phyloP scores from a whole-genome alignment of 306 rosid genomes.

The Prunus persica region DNA sequence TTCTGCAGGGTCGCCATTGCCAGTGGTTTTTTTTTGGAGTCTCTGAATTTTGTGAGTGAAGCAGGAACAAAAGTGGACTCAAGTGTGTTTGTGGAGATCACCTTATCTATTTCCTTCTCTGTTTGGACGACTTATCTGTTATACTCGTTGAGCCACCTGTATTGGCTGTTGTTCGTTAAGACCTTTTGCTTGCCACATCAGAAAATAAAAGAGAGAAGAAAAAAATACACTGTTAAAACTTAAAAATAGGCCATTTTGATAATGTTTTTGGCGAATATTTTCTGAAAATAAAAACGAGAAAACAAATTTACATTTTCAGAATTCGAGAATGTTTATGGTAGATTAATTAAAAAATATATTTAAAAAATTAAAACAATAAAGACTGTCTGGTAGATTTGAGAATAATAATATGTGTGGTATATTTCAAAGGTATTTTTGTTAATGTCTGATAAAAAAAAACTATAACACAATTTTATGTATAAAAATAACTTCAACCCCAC shows the following conservation, averaged over 20 bases:
- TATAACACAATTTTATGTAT: no score
- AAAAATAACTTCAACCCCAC: no score
- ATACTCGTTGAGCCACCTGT: slow-evolving; percentile 11
- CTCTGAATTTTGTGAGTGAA: slow-evolving; percentile 12
- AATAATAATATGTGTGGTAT: no score
- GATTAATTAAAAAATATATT: no score
- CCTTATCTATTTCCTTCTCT: slow-evolving; percentile 34
- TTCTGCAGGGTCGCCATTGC: slow-evolving; percentile 72
- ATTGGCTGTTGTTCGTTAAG: slow-evolving; percentile 7
- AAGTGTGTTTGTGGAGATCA: not conserved
- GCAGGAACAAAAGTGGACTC: not conserved
- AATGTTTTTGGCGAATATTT: not conserved
- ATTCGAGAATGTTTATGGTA: no score
- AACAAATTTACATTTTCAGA: no score
- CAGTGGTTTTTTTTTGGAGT: slow-evolving; percentile 5
- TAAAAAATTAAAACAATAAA: no score
- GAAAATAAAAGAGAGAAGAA: no score
- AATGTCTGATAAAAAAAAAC: no score
- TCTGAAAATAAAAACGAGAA: no score
- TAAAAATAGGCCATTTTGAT: not conserved
- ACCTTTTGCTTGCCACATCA: slow-evolving; percentile 1
- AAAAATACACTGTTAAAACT: not conserved
- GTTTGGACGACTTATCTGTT: slow-evolving; percentile 26
- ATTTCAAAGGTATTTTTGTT: no score
- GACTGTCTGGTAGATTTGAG: no score